Percentiles rank a stretch among this genome's conserved stretches.
These are phyloP conservation scores for Bipolaris cookei DNA, from an alignment of 2,329 filamentous ascomycete species.

Conservation along the genomic window DNA sequence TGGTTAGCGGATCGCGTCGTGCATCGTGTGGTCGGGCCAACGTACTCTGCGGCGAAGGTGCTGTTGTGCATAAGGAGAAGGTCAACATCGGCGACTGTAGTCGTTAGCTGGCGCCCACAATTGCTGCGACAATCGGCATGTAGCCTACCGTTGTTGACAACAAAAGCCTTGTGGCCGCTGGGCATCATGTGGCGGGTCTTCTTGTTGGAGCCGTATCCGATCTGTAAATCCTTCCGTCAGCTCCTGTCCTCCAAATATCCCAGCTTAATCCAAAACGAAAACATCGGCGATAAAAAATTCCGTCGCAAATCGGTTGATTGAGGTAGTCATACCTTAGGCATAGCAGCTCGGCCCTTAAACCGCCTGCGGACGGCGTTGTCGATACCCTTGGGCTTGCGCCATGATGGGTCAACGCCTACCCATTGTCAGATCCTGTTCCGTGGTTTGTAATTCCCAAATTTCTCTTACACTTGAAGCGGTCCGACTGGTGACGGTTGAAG, in stretches of 20 bases:
- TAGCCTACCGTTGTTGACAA: conserved; percentile 81
- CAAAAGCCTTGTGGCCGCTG: conserved; percentile 99
- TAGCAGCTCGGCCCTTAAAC: conserved; percentile 92
- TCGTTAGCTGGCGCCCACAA: conserved; percentile 28
- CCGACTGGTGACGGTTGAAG: conserved; percentile 97
- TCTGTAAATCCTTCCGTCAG: conserved; percentile 64
- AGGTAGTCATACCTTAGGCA: conserved; percentile 85
- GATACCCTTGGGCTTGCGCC: conserved; percentile 99
- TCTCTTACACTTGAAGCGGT: conserved; percentile 81
- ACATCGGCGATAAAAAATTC: not conserved
- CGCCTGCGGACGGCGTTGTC: conserved; percentile 97
- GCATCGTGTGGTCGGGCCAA: not conserved
- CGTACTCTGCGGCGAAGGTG: conserved; percentile 98
- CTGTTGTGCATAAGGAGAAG: conserved; percentile 99
- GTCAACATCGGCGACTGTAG: conserved; percentile 79
- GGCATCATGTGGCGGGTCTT: conserved; percentile 99
- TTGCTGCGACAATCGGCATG: not conserved
- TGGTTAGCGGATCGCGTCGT: conserved; percentile 16
- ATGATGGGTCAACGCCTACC: conserved; percentile 73
- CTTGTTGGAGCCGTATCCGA: conserved; percentile 98
- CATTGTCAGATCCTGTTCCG: conserved; percentile 36
- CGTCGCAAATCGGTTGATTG: conserved; percentile 6
- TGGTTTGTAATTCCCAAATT: conserved; percentile 12
- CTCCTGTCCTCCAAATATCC: conserved; percentile 18
- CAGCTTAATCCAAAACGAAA: not conserved